Conservation (phyloP, 306 rosid species). For the Citrullus colocynthis region DNA sequence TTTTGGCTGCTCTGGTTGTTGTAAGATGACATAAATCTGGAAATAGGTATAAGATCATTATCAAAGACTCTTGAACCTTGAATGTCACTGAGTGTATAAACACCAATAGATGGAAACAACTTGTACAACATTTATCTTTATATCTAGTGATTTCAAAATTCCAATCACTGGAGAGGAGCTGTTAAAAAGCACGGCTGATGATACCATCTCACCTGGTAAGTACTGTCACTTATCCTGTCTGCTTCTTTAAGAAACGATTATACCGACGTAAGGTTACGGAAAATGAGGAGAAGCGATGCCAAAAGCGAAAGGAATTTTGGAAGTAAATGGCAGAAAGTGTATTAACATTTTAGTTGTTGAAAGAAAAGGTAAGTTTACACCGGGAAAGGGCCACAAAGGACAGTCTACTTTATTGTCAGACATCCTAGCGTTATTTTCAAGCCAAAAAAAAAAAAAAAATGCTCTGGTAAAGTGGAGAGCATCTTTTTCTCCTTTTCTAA, state of each 20-base stretch:
- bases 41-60: not conserved
- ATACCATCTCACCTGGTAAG: not conserved
- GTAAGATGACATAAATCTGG: not conserved
- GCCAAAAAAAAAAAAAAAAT: not conserved
- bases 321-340: not conserved
- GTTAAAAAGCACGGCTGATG: not conserved
- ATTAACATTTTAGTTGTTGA: not conserved
- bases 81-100: not conserved
- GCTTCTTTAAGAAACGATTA: not conserved
- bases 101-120: not conserved
- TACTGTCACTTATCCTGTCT: not conserved
- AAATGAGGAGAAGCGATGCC: not conserved
- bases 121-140: not conserved
- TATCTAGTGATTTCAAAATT: not conserved
- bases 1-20: slow-evolving; percentile 3
- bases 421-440: not conserved
- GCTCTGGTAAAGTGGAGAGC: not conserved
- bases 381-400: not conserved
- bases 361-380: not conserved
- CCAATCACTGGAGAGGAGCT: not conserved
- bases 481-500: not conserved
- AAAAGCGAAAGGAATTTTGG: not conserved
- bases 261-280: not conserved
- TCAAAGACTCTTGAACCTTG: not conserved
- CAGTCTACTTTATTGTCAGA: not conserved